phyloP scores from a whole-genome alignment of 495 filamentous ascomycete genomes.

The Hypomontagnella submonticulosa region DNA sequence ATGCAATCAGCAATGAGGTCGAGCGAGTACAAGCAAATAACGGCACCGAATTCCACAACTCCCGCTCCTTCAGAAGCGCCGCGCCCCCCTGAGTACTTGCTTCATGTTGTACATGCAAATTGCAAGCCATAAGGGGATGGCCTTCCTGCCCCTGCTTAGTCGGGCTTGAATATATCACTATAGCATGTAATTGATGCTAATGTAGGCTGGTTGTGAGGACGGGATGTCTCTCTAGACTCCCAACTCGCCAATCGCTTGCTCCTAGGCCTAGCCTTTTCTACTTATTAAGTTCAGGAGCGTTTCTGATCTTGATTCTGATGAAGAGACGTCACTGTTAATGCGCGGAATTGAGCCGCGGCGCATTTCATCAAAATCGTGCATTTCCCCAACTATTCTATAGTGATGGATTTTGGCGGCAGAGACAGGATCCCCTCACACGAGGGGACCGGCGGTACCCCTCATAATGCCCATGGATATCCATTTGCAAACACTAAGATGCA shows the following conservation, averaged over 20 bases:
- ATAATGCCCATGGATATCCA: conserved; percentile 10
- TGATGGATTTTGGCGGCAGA: conserved; percentile 3
- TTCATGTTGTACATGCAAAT: conserved; percentile 16
- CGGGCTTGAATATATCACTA: conserved; percentile 11
- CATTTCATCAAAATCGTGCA: conserved; percentile 26
- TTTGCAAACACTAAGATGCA: conserved; percentile 2
- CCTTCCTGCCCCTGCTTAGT: conserved; percentile 29
- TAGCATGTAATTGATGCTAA: conserved; percentile 8
- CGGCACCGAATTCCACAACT: conserved; percentile 10
- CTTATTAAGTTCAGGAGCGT: conserved; percentile 2
- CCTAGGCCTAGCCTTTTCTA: conserved; percentile 9
- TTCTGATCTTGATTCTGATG: conserved; percentile 10
- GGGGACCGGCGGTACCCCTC: conserved; percentile 24
- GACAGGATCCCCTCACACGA: neutral
- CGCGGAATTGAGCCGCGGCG: conserved; percentile 18
- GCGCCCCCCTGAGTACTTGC: conserved; percentile 11
- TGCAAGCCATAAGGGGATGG: conserved; percentile 29
- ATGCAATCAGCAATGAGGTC: conserved; percentile 2
- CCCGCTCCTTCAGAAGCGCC: conserved; percentile 6
- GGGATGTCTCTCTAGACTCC: conserved; percentile 7
- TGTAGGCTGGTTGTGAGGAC: conserved; percentile 3
- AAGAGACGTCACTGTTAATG: conserved; percentile 15
- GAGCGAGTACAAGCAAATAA: conserved; percentile 12
- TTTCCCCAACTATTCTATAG: conserved; percentile 31
- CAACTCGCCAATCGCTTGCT: conserved; percentile 10